Conservation (phyloP, 2,329 filamentous ascomycete genomes). For the Teratosphaeria zuluensis region DNA sequence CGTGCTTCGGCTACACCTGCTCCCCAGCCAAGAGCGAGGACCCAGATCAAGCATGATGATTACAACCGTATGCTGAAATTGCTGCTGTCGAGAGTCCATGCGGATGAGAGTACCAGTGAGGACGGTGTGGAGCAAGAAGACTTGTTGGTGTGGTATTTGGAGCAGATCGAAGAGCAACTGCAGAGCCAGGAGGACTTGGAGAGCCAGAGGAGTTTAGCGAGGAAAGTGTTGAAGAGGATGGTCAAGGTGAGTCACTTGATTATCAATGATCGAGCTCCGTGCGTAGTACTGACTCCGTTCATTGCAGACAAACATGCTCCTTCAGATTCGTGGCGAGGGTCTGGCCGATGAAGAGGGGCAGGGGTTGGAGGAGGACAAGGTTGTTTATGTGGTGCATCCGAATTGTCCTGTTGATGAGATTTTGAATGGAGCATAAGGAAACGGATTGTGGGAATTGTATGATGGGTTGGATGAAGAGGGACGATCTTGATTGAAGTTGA, state of each 20-base stretch:
- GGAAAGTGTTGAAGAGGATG: constrained; percentile 89
- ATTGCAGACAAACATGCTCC: constrained; percentile 48
- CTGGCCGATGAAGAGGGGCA: constrained; percentile 67
- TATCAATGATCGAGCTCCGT: background rate
- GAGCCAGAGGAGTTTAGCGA: constrained; percentile 60
- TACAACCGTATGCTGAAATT: constrained; percentile 85
- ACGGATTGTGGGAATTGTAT: background rate
- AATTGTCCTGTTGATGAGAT: constrained; percentile 73
- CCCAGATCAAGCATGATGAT: constrained; percentile 90
- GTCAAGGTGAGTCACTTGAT: constrained; percentile 61
- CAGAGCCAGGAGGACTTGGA: constrained; percentile 73
- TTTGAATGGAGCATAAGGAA: background rate
- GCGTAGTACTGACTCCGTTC: background rate
- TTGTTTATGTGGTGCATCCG: constrained; percentile 80
- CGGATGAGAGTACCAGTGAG: constrained; percentile 64
- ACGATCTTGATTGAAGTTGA: background rate
- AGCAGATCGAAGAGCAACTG: constrained; percentile 78
- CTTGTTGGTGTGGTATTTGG: constrained; percentile 80
- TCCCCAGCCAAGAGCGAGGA: constrained; percentile 48
- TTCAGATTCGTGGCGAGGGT: constrained; percentile 67
- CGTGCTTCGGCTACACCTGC: constrained; percentile 33
- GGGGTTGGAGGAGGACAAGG: constrained; percentile 41
- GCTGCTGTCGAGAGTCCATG: constrained; percentile 71
- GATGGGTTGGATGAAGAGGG: background rate
- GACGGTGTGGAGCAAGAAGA: constrained; percentile 80